Conservation (phyloP, 164 flowering plant species). For the Echeveria elegans region DNA sequence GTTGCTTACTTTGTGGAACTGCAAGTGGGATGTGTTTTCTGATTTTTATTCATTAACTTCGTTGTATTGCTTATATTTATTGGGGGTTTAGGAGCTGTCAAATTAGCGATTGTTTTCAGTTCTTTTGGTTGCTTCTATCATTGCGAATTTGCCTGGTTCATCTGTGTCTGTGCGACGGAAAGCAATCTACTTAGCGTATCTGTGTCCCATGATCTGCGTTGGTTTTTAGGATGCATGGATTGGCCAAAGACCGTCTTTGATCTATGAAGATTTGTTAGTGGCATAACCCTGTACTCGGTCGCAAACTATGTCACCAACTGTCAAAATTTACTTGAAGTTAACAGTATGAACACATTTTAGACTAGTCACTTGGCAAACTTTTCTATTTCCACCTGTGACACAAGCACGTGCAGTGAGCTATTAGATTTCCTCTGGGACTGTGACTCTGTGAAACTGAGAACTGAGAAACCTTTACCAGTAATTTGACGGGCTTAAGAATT, state of each 20-base stretch:
- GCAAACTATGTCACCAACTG: not conserved
- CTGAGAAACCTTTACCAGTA: not conserved
- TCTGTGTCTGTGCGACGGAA: too few species aligned
- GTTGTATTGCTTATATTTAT: not conserved
- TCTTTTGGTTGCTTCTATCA: not conserved
- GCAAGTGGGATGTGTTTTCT: not conserved
- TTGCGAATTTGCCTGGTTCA: too few species aligned
- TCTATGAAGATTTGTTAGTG: not conserved
- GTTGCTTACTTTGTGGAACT: not conserved
- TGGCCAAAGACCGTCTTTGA: not conserved
- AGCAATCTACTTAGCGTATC: too few species aligned
- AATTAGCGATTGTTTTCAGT: not conserved
- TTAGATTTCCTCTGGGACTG: too few species aligned
- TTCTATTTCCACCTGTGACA: too few species aligned
- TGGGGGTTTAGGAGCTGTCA: not conserved
- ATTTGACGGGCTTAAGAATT: not conserved
- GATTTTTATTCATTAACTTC: not conserved
- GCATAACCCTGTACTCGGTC: not conserved
- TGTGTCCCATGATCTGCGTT: not conserved
- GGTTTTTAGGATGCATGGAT: not conserved
- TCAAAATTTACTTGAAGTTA: not conserved
- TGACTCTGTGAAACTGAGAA: too few species aligned
- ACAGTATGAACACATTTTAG: not conserved
- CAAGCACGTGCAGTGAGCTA: too few species aligned
- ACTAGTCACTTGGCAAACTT: not conserved